These are phyloP conservation scores for Mycena alexandri DNA, from an alignment of 768 basidiomycete genomes.

Conservation along the genomic window DNA sequence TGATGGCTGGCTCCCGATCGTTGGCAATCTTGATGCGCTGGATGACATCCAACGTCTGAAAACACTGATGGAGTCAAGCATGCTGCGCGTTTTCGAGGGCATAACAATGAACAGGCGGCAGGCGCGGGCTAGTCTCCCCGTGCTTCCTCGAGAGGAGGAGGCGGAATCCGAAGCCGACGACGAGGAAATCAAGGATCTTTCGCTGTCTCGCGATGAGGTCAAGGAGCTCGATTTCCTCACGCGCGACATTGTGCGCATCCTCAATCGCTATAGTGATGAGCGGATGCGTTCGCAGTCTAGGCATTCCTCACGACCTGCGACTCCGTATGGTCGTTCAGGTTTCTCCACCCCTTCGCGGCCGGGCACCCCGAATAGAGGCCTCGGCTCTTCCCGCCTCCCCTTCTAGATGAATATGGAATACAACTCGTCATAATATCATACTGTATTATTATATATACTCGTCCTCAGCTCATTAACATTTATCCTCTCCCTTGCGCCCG, in stretches of 20 bases:
- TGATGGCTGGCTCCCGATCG: constrained; percentile 91
- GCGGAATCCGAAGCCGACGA: constrained; percentile 72
- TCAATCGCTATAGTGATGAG: constrained; percentile 81
- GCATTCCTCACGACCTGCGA: constrained; percentile 74
- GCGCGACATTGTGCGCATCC: constrained; percentile 76
- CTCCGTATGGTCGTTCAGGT: constrained; percentile 76
- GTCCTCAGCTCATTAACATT: constrained; percentile 25
- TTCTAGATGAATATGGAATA: constrained; percentile 23
- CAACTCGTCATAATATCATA: constrained; percentile 26
- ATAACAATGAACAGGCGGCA: constrained; percentile 65
- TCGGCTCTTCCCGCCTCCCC: constrained; percentile 25
- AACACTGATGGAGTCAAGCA: constrained; percentile 80
- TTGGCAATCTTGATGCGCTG: constrained; percentile 77
- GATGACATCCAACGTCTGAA: constrained; percentile 90
- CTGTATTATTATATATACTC: constrained; percentile 28
- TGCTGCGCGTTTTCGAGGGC: constrained; percentile 93
- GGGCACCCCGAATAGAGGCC: constrained; percentile 67
- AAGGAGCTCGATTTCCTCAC: constrained; percentile 83
- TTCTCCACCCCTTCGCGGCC: constrained; percentile 78
- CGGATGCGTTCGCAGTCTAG: constrained; percentile 68
- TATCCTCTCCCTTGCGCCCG: not conserved
- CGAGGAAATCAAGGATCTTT: constrained; percentile 55
- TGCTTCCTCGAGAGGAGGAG: constrained; percentile 60
- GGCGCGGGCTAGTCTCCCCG: constrained; percentile 44
- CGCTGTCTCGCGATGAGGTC: constrained; percentile 77